Evolutionary conservation across 176 grass and related monocot species (phyloP).

Genomic region (Zoysia pacifica): DNA sequence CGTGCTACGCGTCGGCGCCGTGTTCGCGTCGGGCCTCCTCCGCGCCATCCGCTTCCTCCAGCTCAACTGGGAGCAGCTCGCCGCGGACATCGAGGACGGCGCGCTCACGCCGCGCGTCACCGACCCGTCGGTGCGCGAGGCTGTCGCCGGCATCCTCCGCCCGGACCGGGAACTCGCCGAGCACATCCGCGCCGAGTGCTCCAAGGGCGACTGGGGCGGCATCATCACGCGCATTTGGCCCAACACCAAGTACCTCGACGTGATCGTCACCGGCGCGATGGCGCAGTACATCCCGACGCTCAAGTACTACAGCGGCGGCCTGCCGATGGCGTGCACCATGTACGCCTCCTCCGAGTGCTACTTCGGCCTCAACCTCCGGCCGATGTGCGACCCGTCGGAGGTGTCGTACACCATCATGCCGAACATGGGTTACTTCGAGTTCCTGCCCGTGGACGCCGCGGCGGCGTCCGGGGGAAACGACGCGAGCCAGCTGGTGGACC

Average conservation of each 20-base stretch:
- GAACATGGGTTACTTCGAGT: conserved; percentile 99
- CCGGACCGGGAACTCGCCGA: conserved; percentile 63
- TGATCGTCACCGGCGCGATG: conserved; percentile 95
- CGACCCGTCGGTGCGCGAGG: conserved; percentile 67
- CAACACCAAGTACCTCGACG: conserved; percentile 93
- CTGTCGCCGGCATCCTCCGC: conserved; percentile 61
- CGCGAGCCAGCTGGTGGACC: conserved; percentile 65
- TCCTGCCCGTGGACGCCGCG: conserved; percentile 62
- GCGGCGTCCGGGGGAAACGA: conserved; percentile 21
- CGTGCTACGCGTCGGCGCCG: conserved; percentile 93
- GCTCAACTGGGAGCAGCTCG: conserved; percentile 85
- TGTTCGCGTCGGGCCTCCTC: conserved; percentile 91
- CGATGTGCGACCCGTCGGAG: conserved; percentile 81
- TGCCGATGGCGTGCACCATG: conserved; percentile 97
- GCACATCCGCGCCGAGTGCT: conserved; percentile 65
- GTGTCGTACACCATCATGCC: conserved; percentile 99
- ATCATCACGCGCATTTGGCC: conserved; percentile 88
- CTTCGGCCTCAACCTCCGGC: conserved; percentile 88
- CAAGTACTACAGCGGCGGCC: conserved; percentile 76
- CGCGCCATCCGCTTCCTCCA: conserved; percentile 96
- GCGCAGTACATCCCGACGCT: conserved; percentile 95
- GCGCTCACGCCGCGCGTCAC: conserved; percentile 59
- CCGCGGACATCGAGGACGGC: conserved; percentile 61
- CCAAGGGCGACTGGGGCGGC: conserved; percentile 68
- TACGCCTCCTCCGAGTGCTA: conserved; percentile 96